Evolutionary conservation across 805 yeast species (phyloP).

Genomic region (Monosporozyma aquatica): DNA sequence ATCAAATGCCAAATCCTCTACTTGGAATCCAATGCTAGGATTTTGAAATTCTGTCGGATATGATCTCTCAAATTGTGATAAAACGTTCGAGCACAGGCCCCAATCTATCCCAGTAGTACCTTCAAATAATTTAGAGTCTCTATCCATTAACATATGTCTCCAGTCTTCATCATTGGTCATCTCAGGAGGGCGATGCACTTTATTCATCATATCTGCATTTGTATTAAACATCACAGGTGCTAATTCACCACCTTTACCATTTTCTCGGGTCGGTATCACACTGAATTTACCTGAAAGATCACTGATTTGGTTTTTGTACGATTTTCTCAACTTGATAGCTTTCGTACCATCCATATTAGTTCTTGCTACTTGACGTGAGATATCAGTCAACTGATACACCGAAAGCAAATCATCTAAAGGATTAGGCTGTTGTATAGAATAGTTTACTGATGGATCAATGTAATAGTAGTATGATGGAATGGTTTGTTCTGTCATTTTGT

Average conservation of each 20-base stretch:
- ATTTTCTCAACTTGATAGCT: slow-evolving; percentile 86
- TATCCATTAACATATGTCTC: slow-evolving; percentile 16
- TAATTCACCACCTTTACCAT: slow-evolving; percentile 32
- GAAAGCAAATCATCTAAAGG: slow-evolving; percentile 63
- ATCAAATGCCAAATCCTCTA: slow-evolving; percentile 31
- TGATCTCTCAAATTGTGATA: slow-evolving; percentile 28
- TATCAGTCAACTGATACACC: slow-evolving; percentile 54
- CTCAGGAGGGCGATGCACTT: slow-evolving; percentile 17
- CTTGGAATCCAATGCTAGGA: slow-evolving; percentile 20
- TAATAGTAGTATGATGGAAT: slow-evolving; percentile 32
- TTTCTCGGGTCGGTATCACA: slow-evolving; percentile 42
- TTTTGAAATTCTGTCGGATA: slow-evolving; percentile 28
- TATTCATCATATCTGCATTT: slow-evolving; percentile 28
- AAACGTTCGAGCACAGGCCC: slow-evolving; percentile 24
- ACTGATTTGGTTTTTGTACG: slow-evolving; percentile 84
- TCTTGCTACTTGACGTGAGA: slow-evolving; percentile 78
- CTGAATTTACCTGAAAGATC: slow-evolving; percentile 76
- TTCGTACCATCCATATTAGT: slow-evolving; percentile 80
- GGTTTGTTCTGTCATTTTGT: slow-evolving; percentile 12
- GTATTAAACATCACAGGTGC: slow-evolving; percentile 28
- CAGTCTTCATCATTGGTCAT: slow-evolving; percentile 23
- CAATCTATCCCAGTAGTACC: slow-evolving; percentile 22
- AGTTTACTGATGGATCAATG: slow-evolving; percentile 30
- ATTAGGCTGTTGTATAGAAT: slow-evolving; percentile 48
- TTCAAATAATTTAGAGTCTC: slow-evolving; percentile 22